These are phyloP conservation scores for Cladosporium colombiae DNA, from an alignment of 2,329 filamentous ascomycete genomes.

Conservation along the genomic window DNA sequence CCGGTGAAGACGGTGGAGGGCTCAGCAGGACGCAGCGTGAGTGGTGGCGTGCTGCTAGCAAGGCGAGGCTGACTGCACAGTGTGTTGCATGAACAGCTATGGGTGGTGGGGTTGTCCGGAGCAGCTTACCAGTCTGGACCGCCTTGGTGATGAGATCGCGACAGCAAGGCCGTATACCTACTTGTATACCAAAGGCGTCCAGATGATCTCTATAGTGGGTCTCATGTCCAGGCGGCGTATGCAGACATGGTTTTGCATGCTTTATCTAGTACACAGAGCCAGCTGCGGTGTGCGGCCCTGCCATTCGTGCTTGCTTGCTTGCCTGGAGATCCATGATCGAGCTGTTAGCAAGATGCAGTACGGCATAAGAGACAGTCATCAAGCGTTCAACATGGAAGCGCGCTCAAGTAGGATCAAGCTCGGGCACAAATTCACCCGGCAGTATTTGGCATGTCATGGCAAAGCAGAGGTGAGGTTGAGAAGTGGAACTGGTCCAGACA, in stretches of 20 bases:
- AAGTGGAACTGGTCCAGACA: not conserved
- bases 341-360: not conserved
- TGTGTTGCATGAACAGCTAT: conserved; percentile 8
- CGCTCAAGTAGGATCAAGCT: not conserved
- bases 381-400: not conserved
- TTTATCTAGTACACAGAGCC: not conserved
- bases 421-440: not conserved
- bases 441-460: not conserved
- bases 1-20: conserved; percentile 13
- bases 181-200: not conserved
- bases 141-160: not conserved
- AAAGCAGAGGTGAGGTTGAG: not conserved
- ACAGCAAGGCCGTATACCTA: not conserved
- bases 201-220: not conserved
- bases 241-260: not conserved
- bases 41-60: conserved; percentile 16
- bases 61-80: conserved; percentile 15
- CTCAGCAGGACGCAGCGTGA: conserved; percentile 1
- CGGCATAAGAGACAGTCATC: not conserved
- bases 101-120: conserved; percentile 11
- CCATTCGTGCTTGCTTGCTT: not conserved
- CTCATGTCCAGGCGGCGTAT: not conserved
- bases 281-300: not conserved
- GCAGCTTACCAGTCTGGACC: not conserved
- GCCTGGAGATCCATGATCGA: not conserved